Base-by-base conservation (phyloP, 2,329 filamentous ascomycete species). In the Daldinia eschscholtzii region DNA sequence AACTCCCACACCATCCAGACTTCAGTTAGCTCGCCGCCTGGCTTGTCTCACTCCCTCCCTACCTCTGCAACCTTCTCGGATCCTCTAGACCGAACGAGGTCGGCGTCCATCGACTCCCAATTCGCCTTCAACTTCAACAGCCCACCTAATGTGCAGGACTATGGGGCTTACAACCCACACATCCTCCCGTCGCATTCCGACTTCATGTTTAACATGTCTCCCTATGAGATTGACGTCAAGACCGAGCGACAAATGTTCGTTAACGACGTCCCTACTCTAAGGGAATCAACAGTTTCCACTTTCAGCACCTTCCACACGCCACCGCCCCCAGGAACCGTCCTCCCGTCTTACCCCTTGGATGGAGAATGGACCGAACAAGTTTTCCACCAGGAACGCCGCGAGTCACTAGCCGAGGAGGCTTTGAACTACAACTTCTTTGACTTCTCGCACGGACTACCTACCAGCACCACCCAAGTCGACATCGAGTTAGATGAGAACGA, bases 191-290 rank as follows among this genome's bases (percentile, higher is more conserved):
- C 75, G 46, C 76, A 87, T 72, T 82, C 85, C 12, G 87, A 92
- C 79, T 81, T 88, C 76, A 84, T 87, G 81, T 86, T 86, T 67
- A 79, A 79, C 70, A 83, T 87, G 79, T 88, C 91, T 20, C 93
- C 94, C 0, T 98, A 97, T 79, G 95, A 98, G 81, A 91, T 98
- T 68, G 95, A 98, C 79, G 92, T 98, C 83, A 97, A 95, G 86
- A 98, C 94, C 0, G 95, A 98, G 83, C 88, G 93, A 72, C 93
- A 98, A 75, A 94, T 97, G 85, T 97, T 93, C 80, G 90, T 98
- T 80, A 93, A 98, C 76, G 93, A 98, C 78, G 87, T 97, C 63
- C 93, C 93, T 4, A 92, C 94, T 13, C 85, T 95, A 67, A 87
- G 90, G 73, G 94, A 98, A 81, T 97, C 94, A 12, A 93, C 93